These are phyloP conservation scores for Vitis hybrid DNA, from an alignment of 177 flowering plant genomes.

Conservation along the genomic window DNA sequence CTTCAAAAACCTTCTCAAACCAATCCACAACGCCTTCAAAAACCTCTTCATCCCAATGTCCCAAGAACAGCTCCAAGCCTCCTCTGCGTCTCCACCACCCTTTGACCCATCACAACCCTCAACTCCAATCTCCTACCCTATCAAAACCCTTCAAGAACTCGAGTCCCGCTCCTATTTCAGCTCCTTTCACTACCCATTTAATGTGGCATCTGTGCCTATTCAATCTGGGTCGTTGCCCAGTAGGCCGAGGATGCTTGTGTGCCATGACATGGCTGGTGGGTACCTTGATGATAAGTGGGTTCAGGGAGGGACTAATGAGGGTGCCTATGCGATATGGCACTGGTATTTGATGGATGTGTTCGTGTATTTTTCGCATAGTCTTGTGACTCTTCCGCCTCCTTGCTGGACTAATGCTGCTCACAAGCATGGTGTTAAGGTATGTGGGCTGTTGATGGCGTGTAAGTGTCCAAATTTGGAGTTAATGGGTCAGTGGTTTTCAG, in stretches of 20 bases:
- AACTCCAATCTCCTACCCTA: conserved; percentile 70
- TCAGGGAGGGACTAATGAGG: conserved; percentile 72
- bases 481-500: background rate
- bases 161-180: conserved; percentile 65
- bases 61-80: conserved; percentile 2
- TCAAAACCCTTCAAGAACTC: conserved; percentile 64
- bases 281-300: conserved; percentile 81
- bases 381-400: conserved; percentile 92
- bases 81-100: conserved; percentile 17
- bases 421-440: conserved; percentile 86
- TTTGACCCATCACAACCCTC: conserved; percentile 67
- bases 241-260: conserved; percentile 66
- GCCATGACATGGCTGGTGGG: conserved; percentile 92
- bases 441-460: background rate
- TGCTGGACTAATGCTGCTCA: conserved; percentile 93
- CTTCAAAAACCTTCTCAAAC: conserved; percentile 22
- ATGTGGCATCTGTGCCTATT: conserved; percentile 52
- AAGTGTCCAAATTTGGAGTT: background rate
- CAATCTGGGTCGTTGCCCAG: conserved; percentile 27
- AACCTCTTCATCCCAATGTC: conserved; percentile 5
- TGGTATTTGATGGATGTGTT: conserved; percentile 95
- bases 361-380: conserved; percentile 83
- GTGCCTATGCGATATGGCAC: conserved; percentile 84
- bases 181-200: conserved; percentile 87
- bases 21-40: conserved; percentile 5